Conservation (phyloP, 2,329 filamentous ascomycete species). For the Sphaerulina musiva region DNA sequence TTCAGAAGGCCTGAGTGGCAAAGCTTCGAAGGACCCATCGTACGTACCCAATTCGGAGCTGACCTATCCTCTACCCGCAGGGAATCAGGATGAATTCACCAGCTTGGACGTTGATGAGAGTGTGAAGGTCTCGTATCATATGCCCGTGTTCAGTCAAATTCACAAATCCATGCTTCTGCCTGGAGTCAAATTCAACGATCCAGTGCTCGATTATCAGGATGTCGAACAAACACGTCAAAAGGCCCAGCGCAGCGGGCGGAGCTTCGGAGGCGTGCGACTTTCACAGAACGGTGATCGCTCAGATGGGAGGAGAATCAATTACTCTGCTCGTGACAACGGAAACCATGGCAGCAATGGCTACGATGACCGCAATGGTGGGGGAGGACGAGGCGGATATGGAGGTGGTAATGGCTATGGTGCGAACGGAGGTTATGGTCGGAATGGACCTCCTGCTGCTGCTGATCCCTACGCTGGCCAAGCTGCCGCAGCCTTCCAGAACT, state of each 20-base stretch:
- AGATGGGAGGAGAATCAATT: slow-evolving; percentile 50
- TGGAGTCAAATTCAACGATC: slow-evolving; percentile 65
- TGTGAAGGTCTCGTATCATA: slow-evolving; percentile 79
- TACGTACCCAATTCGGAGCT: slow-evolving; percentile 76
- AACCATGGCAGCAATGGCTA: slow-evolving; percentile 20
- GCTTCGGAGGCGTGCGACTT: slow-evolving; percentile 62
- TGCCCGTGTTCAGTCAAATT: slow-evolving; percentile 62
- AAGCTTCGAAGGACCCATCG: slow-evolving; percentile 70
- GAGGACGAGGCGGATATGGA: slow-evolving; percentile 19
- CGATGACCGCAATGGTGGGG: slow-evolving; percentile 14
- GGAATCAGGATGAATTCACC: slow-evolving; percentile 53
- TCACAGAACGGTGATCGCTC: slow-evolving; percentile 41
- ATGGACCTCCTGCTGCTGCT: slow-evolving; percentile 5
- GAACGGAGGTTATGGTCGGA: slow-evolving; percentile 23
- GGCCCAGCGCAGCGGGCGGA: slow-evolving; percentile 59
- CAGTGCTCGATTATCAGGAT: slow-evolving; percentile 68
- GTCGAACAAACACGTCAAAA: slow-evolving; percentile 65
- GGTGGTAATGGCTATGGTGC: slow-evolving; percentile 25
- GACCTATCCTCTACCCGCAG: slow-evolving; percentile 37
- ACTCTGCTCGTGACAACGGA: slow-evolving; percentile 35
- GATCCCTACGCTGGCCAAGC: slow-evolving; percentile 17
- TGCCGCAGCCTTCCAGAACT: slow-evolving; percentile 23
- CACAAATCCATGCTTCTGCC: slow-evolving; percentile 95
- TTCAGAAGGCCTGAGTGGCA: slow-evolving; percentile 73
- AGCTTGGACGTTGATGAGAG: slow-evolving; percentile 79